phyloP scores from a whole-genome alignment of 2,329 filamentous ascomycete species.

The Aspergillus sergii region DNA sequence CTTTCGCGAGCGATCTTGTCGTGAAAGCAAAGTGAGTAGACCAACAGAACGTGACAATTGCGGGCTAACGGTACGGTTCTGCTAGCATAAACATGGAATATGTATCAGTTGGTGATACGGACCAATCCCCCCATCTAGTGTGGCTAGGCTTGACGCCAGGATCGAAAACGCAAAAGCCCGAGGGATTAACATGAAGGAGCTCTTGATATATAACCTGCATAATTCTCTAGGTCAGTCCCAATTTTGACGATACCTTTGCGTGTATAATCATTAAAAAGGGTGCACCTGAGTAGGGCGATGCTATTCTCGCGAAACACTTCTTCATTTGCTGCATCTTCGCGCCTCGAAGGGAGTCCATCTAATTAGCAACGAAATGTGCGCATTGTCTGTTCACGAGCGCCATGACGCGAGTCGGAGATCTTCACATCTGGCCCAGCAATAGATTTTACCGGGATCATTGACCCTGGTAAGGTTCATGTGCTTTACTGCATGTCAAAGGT shows the following conservation, averaged over 20 bases:
- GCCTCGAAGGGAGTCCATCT: no score
- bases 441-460: no score
- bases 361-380: no score
- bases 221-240: not conserved
- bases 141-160: not conserved
- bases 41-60: not conserved
- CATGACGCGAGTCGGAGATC: no score
- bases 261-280: not conserved
- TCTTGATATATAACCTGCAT: not conserved
- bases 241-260: fast-evolving
- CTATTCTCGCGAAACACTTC: no score
- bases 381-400: no score
- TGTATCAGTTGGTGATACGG: not conserved
- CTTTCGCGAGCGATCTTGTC: not conserved
- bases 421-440: no score
- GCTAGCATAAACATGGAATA: not conserved
- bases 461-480: no score
- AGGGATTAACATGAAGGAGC: not conserved
- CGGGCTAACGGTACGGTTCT: not conserved
- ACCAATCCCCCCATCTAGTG: not conserved
- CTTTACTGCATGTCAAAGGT: no score
- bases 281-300: not conserved
- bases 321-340: no score
- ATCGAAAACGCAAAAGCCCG: not conserved
- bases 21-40: not conserved